Evolutionary conservation across 208 protist genomes (phyloP).

Genomic region (Crithidia thermophila): DNA sequence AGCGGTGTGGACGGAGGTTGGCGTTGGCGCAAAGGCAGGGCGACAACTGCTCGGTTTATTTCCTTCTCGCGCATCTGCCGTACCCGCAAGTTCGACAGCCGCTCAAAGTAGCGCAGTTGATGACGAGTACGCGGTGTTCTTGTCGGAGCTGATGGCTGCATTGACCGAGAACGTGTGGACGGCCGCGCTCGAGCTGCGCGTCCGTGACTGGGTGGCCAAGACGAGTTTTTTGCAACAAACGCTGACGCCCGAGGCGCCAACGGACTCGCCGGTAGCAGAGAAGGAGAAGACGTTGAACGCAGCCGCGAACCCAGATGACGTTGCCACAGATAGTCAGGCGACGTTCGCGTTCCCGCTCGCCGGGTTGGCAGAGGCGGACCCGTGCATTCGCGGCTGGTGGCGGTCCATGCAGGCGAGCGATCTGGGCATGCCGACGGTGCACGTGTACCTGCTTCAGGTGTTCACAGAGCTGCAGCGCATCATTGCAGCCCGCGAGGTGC

Average conservation of each 20-base stretch:
- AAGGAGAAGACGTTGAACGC: too few relatives aligned
- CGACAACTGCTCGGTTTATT: conserved; percentile 11
- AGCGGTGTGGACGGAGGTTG: conserved; percentile 23
- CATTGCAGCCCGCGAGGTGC: neutral
- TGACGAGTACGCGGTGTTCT: too few relatives aligned
- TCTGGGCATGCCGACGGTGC: conserved; percentile 14
- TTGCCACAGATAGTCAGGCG: neutral
- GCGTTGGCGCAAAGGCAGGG: neutral
- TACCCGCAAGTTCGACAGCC: too few relatives aligned
- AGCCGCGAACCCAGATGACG: too few relatives aligned
- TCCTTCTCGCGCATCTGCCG: neutral
- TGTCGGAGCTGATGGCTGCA: too few relatives aligned
- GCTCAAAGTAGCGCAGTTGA: too few relatives aligned
- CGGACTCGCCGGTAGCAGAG: too few relatives aligned
- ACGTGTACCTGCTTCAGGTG: conserved; percentile 20
- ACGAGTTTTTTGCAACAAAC: too few relatives aligned
- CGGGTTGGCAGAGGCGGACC: neutral
- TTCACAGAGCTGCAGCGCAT: conserved; percentile 19
- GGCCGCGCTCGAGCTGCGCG: too few relatives aligned
- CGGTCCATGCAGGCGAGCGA: conserved; percentile 19
- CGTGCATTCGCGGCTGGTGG: conserved; percentile 29
- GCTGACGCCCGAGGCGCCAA: too few relatives aligned
- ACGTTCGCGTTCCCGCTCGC: neutral
- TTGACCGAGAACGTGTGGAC: too few relatives aligned
- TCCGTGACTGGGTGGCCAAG: too few relatives aligned